These are phyloP conservation scores for Cyberlindnera maritima DNA, from an alignment of 805 yeast species.

Conservation along the genomic window DNA sequence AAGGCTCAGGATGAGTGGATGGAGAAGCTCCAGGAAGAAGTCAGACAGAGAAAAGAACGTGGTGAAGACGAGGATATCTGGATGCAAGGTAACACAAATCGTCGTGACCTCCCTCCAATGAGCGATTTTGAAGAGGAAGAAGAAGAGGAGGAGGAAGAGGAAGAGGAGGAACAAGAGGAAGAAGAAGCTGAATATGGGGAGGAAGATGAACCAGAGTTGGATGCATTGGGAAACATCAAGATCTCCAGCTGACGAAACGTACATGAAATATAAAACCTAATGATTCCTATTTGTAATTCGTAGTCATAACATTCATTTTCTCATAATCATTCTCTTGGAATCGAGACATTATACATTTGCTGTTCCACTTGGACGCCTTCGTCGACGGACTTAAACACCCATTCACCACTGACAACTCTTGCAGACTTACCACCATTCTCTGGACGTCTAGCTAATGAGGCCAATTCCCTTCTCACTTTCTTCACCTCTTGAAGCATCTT, in stretches of 20 bases:
- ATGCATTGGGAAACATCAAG: constrained; percentile 21
- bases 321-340: constrained; percentile 2
- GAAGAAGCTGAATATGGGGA: constrained; percentile 21
- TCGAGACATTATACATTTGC: constrained; percentile 28
- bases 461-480: constrained; percentile 13
- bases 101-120: constrained; percentile 31
- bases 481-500: constrained; percentile 1
- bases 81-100: constrained; percentile 77
- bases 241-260: constrained; percentile 8
- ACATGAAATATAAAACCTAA: not conserved
- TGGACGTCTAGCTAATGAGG: not conserved
- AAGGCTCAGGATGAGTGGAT: constrained; percentile 76
- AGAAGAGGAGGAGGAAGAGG: constrained; percentile 26
- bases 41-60: constrained; percentile 54
- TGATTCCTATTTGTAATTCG: not conserved
- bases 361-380: constrained; percentile 31
- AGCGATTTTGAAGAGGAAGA: constrained; percentile 28
- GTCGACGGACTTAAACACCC: constrained; percentile 37
- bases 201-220: constrained; percentile 22
- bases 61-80: constrained; percentile 61
- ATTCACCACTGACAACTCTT: constrained; percentile 33
- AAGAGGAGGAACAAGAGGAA: constrained; percentile 23
- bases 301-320: not conserved
- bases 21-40: constrained; percentile 62
- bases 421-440: constrained; percentile 25